Percentiles rank a stretch among this genome's conserved stretches.
Evolutionary conservation across 2,329 filamentous ascomycete species (phyloP).

Genomic region (Anthostomella pinea): DNA sequence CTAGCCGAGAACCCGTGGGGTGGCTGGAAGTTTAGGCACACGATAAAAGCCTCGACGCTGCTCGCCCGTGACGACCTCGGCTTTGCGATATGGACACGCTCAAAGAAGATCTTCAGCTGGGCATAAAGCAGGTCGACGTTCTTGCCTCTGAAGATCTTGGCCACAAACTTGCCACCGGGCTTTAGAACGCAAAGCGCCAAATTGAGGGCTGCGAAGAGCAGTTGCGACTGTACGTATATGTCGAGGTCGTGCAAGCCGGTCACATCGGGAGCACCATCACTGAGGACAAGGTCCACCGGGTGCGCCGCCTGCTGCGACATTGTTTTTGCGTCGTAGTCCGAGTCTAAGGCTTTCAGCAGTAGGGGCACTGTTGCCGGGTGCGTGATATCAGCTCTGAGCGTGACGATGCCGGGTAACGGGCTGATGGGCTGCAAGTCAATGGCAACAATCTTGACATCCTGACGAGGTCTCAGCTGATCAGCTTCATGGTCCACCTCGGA

Average conservation of each 20-base stretch:
- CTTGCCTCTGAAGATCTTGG: constrained; percentile 93
- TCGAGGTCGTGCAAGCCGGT: constrained; percentile 96
- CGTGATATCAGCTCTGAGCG: constrained; percentile 91
- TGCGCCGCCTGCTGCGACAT: constrained; percentile 58
- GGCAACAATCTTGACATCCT: constrained; percentile 88
- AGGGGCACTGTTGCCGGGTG: constrained; percentile 93
- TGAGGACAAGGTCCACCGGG: constrained; percentile 89
- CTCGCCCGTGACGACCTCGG: constrained; percentile 92
- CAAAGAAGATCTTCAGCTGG: constrained; percentile 89
- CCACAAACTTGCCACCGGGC: constrained; percentile 92
- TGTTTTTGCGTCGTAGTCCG: constrained; percentile 54
- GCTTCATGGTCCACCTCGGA: constrained; percentile 12
- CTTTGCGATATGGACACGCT: constrained; percentile 85
- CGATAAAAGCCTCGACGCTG: constrained; percentile 94
- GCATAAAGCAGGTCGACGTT: constrained; percentile 96
- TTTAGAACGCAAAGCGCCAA: constrained; percentile 88
- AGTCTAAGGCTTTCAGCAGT: constrained; percentile 79
- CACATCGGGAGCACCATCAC: constrained; percentile 93
- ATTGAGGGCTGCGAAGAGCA: constrained; percentile 91
- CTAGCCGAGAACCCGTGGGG: constrained; percentile 73
- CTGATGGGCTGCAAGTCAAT: constrained; percentile 97
- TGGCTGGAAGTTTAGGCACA: constrained; percentile 85
- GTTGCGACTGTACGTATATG: constrained; percentile 95
- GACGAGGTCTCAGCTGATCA: constrained; percentile 43
- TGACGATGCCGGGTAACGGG: constrained; percentile 87